Conservation (phyloP, 1,284 basidiomycete species). For the Neonothopanus nambi region DNA sequence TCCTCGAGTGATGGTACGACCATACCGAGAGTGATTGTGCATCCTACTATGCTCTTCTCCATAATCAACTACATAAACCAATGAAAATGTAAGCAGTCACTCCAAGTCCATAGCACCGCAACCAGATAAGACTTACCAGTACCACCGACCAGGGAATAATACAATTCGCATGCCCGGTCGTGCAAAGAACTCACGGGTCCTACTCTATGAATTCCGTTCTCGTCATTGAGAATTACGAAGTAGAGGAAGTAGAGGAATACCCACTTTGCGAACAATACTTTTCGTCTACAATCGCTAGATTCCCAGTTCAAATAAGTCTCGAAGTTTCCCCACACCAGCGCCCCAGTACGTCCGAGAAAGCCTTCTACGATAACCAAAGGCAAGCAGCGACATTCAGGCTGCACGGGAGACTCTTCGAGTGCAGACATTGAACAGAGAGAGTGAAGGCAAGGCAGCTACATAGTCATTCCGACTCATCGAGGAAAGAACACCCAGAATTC, state of each 20-base stretch:
- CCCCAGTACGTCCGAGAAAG: slow-evolving; percentile 46
- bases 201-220: slow-evolving; percentile 32
- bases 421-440: too few relatives aligned
- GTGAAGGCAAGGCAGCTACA: too few relatives aligned
- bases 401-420: background rate
- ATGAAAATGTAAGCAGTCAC: background rate
- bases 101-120: background rate
- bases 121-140: slow-evolving; percentile 32
- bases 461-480: too few relatives aligned
- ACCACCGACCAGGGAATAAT: slow-evolving; percentile 51
- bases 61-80: slow-evolving; percentile 20
- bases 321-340: slow-evolving; percentile 46
- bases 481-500: background rate
- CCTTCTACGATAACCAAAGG: slow-evolving; percentile 58
- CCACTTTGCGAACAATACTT: slow-evolving; percentile 40
- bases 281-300: slow-evolving; percentile 23
- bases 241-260: slow-evolving; percentile 16
- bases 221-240: background rate
- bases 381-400: slow-evolving; percentile 12
- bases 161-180: slow-evolving; percentile 60
- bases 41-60: slow-evolving; percentile 32
- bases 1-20: slow-evolving; percentile 38
- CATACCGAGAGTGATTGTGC: slow-evolving; percentile 44
- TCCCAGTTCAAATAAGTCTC: slow-evolving; percentile 34
- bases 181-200: slow-evolving; percentile 56